Evolutionary conservation across 805 yeast species (phyloP), one percentile per base, ranked within the genome.

Genomic region (Kazachstania taianensis): DNA sequence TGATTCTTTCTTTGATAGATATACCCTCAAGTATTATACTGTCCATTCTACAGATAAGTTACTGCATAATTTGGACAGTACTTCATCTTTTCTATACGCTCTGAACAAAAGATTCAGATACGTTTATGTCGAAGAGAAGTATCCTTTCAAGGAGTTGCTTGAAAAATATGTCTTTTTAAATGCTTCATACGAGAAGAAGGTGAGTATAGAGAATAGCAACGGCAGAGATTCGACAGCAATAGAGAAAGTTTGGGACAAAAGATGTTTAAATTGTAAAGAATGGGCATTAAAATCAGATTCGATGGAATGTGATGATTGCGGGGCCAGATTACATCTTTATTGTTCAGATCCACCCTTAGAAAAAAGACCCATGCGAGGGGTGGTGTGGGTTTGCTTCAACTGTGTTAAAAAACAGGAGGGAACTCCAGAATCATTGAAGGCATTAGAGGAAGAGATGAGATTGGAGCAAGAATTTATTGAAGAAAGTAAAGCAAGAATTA

Each of bases 301-400:
- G 1, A 76, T 87, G 5, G 70, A 67, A 42, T 87, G 97, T 60
- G 81, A 81, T n/a, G 78, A 70, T 35, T 87, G 97, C 55, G 65
- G 67, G 9, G 67, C 70, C 13, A 65, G 65, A 40, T 84, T 76
- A 45, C 97, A 87, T 60, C 72, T 86, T 73, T 65, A 75, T 25
- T 87, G 97, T 50, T 69, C 86, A 32, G 83, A 80, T 41, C 96
- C 96, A 1, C 96, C 96, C 1, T 58, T 85, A 27, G 54, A 72
- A 35, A 72, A 73, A 43, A 82, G 82, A 49, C 96, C 95, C 1
- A 77, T 82, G 30, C 63, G 94, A 39, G 95, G 94, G 1, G 81
- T 84, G 52, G 82, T 85, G 7, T 87, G 96, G 96, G 71, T 84
- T 18, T 86, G 96, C 63, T 87, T 83, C 20, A 54, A 63, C 5